Evolutionary conservation across 1,284 basidiomycete genomes (phyloP), one percentile per base, ranked within the genome.

Genomic region (Apiotrichum porosum): DNA sequence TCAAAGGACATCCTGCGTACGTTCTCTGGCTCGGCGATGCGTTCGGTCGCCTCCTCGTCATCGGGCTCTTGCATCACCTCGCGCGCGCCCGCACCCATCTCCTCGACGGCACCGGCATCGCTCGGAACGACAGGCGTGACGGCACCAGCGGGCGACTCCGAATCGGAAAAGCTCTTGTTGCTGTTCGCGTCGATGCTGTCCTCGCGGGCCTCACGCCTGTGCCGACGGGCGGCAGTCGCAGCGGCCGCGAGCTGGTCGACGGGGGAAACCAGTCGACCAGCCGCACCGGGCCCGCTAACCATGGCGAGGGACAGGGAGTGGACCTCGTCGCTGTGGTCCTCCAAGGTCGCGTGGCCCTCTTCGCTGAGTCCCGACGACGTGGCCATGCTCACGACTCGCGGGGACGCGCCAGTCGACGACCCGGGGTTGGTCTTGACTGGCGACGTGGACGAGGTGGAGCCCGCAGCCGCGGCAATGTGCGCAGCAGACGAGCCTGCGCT

Each of bases 211-310:
- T 28, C 26, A 12, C 38, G 37, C 5, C 49, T 35, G 44, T 51
- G 39, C 24, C 12, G 15, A 6, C 44, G 41, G 9, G 45, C 50
- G 1, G 44, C 44, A 8, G 24, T 52, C 9, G 50, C 50, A 2
- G 50, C 44, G 3, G 33, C 21, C 10, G 31, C 40, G 12, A 52
- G 50, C 38, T 52, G 50, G 12, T 40, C 33, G 6, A 52, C 50
- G 12, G 50, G 45, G 18, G 44, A 46, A 9, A 34, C 4, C 17
- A 36, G 23, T 12, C 12, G 26, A 2, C 23, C 13, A 5, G 22
- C 36, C 21, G 37, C 18, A 17, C 41, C 37, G 1, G 37, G 40
- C 1, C 28, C 19, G 4, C 26, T 24, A 15, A 51, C 40, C n/a
- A 42, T 23, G n/a, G 33, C 41, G 4, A 35, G 8, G 22, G 10